phyloP scores from a whole-genome alignment of 768 basidiomycete species.

The Lentinula sp. region DNA sequence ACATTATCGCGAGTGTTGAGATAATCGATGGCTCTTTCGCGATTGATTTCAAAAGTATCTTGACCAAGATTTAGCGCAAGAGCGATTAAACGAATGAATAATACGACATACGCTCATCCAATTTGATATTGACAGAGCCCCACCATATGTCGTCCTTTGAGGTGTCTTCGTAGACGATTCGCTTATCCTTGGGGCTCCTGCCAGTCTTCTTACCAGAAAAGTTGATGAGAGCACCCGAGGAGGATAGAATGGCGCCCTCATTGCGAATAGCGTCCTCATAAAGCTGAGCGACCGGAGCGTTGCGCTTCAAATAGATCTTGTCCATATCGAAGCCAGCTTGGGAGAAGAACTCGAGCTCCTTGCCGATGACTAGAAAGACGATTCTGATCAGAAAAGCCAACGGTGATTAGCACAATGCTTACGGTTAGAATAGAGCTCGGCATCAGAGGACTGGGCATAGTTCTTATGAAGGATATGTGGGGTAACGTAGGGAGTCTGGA shows the following conservation, averaged over 20 bases:
- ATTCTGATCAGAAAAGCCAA: background rate
- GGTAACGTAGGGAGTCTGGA: constrained; percentile 77
- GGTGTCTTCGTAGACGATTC: constrained; percentile 96
- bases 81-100: constrained; percentile 26
- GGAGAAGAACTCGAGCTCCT: constrained; percentile 95
- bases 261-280: constrained; percentile 99
- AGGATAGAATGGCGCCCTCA: constrained; percentile 97
- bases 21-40: constrained; percentile 98
- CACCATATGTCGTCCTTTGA: constrained; percentile 98
- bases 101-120: constrained; percentile 61
- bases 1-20: constrained; percentile 98
- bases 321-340: constrained; percentile 99
- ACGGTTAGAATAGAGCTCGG: constrained; percentile 56
- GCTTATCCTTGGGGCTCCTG: constrained; percentile 97
- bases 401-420: constrained; percentile 18
- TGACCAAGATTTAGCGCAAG: constrained; percentile 23
- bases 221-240: constrained; percentile 96
- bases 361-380: constrained; percentile 66
- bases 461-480: constrained; percentile 86
- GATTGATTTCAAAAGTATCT: constrained; percentile 97
- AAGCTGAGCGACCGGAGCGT: constrained; percentile 81
- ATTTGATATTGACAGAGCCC: constrained; percentile 99
- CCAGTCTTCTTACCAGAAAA: constrained; percentile 99
- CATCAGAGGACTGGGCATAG: constrained; percentile 72
- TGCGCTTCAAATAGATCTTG: constrained; percentile 92